Evolutionary conservation across 169 alveolate species (phyloP), one percentile per base, ranked within the genome.

Genomic region (Theileria orientalis): DNA sequence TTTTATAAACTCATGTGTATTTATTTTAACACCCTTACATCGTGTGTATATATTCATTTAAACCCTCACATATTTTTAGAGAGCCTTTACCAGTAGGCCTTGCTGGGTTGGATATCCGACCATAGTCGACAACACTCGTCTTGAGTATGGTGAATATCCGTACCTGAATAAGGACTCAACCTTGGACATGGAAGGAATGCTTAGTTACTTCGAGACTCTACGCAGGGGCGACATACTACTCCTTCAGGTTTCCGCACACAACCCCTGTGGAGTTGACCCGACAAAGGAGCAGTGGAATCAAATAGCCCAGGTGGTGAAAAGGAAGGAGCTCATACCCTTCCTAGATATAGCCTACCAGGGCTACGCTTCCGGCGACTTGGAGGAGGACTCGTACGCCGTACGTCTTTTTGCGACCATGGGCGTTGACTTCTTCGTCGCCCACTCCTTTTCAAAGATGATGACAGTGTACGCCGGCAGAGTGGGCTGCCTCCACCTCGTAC

Each of bases 391-490:
- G 25, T 61, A 9, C 44, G 72, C 85, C 13, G 62, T 69, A 5
- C 30, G 79, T 8, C 44, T 82, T 6, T 82, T 82, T 49, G 62
- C 71, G 5, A 76, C 66, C 5, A 54, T 49, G 47, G 80, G 54
- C 27, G 46, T 82, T 51, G 85, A 82, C 49, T 33, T 82, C 42
- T 69, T 82, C 40, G 80, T 82, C 30, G 77, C 89, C 14, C 89
- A 82, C 44, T 73, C 85, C 14, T 82, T 82, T 64, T 82, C 89
- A 46, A 82, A 82, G 59, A 82, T 64, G 73, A 82, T 82, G 89
- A 44, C 84, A 61, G 16, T 82, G n/a, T 82, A 68, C 46, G 63
- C 85, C 29, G 75, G 79, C 13, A 63, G 89, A 64, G 33, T 74
- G 37, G 89, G 89, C 54, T 41, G 66, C 40, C 64, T 82, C 35